Evolutionary conservation across 2,329 filamentous ascomycete genomes (phyloP).

Genomic region (Beauveria rudraprayagi): DNA sequence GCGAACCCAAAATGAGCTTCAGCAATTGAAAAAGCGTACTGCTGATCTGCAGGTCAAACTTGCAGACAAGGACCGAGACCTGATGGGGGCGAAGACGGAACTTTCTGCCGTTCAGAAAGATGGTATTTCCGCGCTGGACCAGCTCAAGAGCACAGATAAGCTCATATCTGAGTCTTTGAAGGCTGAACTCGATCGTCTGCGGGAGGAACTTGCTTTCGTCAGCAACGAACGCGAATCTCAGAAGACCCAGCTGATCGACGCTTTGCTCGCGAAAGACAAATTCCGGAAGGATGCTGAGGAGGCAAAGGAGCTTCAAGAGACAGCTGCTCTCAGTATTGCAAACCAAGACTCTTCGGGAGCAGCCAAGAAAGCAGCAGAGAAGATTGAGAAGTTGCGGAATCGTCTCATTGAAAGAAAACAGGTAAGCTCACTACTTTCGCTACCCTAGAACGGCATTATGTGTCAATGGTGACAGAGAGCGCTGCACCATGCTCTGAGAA

Average conservation of each 20-base stretch:
- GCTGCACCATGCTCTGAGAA: neutral
- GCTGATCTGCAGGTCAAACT: conserved; percentile 40
- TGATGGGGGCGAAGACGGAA: conserved; percentile 44
- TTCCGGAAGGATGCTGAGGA: conserved; percentile 47
- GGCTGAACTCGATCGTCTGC: conserved; percentile 47
- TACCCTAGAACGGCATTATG: neutral
- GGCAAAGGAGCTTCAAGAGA: conserved; percentile 33
- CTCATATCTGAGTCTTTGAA: conserved; percentile 51
- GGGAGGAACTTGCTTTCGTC: conserved; percentile 41
- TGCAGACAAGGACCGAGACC: conserved; percentile 46
- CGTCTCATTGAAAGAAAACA: conserved; percentile 49
- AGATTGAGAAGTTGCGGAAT: conserved; percentile 49
- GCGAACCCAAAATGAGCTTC: conserved; percentile 38
- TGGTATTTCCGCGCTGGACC: conserved; percentile 45
- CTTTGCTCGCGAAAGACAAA: conserved; percentile 53
- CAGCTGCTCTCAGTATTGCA: conserved; percentile 24
- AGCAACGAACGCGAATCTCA: conserved; percentile 47
- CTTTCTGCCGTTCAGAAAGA: conserved; percentile 47
- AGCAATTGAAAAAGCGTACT: conserved; percentile 33
- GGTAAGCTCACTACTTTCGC: conserved; percentile 35
- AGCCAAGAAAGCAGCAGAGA: conserved; percentile 38
- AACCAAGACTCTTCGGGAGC: conserved; percentile 28
- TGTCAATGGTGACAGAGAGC: neutral
- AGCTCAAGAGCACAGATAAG: conserved; percentile 51
- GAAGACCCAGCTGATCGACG: conserved; percentile 52